Evolutionary conservation across 2,329 filamentous ascomycete genomes (phyloP).

Genomic region (Arachnopeziza araneosa): DNA sequence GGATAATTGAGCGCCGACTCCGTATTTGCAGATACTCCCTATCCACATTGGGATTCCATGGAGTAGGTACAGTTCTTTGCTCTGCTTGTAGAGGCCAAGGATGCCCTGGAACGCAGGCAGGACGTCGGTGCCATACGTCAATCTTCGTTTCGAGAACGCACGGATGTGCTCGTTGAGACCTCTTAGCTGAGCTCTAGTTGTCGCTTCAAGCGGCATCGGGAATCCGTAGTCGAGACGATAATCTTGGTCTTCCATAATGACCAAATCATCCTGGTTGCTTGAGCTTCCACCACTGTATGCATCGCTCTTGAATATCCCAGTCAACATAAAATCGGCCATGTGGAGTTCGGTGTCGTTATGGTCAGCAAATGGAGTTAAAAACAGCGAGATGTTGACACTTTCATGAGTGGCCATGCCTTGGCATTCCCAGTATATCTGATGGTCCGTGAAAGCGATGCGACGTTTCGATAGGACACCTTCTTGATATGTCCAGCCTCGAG

Average conservation of each 20-base stretch:
- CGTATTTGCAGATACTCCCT: not conserved
- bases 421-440: constrained; percentile 25
- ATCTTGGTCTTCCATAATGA: not conserved
- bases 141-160: constrained; percentile 1
- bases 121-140: not conserved
- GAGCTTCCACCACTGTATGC: not conserved
- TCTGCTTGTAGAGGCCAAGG: not conserved
- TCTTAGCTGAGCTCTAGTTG: not conserved
- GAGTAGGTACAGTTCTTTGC: not conserved
- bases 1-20: constrained; percentile 1
- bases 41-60: not conserved
- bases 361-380: not conserved
- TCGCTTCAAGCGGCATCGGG: not conserved
- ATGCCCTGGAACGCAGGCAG: not conserved
- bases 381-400: not conserved
- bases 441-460: constrained; percentile 28
- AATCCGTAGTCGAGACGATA: constrained; percentile 4
- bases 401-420: constrained; percentile 18
- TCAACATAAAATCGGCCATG: constrained; percentile 3
- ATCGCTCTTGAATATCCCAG: constrained; percentile 1
- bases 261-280: not conserved
- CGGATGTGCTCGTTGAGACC: constrained; percentile 4
- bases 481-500: constrained; percentile 5
- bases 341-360: not conserved
- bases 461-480: constrained; percentile 20